phyloP scores from a whole-genome alignment of 1,139 yeast species.

The Kodamaea alishanica region DNA sequence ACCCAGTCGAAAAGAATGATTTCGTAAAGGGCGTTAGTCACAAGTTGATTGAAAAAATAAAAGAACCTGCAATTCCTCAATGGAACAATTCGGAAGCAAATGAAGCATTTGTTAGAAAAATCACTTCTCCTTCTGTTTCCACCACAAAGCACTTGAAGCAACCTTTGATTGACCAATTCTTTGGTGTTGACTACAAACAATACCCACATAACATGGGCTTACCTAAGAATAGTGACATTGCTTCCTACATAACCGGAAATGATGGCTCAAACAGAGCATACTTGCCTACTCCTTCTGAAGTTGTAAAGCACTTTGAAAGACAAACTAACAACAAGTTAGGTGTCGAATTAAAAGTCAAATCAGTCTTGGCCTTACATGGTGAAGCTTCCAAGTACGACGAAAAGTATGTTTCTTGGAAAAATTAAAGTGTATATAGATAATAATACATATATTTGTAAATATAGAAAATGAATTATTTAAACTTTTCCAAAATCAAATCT shows the following conservation, averaged over 20 bases:
- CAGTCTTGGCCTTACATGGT: slow-evolving; percentile 59
- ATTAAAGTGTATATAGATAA: slow-evolving; percentile 12
- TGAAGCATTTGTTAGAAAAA: slow-evolving; percentile 19
- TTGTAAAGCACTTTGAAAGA: slow-evolving; percentile 55
- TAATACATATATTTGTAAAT: not conserved
- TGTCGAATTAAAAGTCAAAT: slow-evolving; percentile 52
- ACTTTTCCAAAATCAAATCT: slow-evolving; percentile 53
- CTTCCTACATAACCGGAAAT: slow-evolving; percentile 59
- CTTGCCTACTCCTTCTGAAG: slow-evolving; percentile 66
- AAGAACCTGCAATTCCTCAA: slow-evolving; percentile 46
- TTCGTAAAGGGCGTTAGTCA: slow-evolving; percentile 76
- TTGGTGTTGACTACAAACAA: slow-evolving; percentile 50
- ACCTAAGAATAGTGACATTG: slow-evolving; percentile 62
- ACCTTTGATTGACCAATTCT: slow-evolving; percentile 43
- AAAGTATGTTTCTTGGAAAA: slow-evolving; percentile 59
- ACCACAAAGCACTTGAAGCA: slow-evolving; percentile 28
- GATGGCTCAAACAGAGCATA: slow-evolving; percentile 61
- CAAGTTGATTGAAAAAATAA: slow-evolving; percentile 62
- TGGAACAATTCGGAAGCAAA: slow-evolving; percentile 41
- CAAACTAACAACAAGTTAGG: slow-evolving; percentile 57
- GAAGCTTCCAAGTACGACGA: slow-evolving; percentile 53
- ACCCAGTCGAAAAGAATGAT: slow-evolving; percentile 53
- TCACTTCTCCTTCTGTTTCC: slow-evolving; percentile 23
- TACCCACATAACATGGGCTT: slow-evolving; percentile 81
- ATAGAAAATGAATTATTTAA: slow-evolving; percentile 29